phyloP scores from a whole-genome alignment of 2,329 filamentous ascomycete genomes.

The Trichophyton mentagrophytes region DNA sequence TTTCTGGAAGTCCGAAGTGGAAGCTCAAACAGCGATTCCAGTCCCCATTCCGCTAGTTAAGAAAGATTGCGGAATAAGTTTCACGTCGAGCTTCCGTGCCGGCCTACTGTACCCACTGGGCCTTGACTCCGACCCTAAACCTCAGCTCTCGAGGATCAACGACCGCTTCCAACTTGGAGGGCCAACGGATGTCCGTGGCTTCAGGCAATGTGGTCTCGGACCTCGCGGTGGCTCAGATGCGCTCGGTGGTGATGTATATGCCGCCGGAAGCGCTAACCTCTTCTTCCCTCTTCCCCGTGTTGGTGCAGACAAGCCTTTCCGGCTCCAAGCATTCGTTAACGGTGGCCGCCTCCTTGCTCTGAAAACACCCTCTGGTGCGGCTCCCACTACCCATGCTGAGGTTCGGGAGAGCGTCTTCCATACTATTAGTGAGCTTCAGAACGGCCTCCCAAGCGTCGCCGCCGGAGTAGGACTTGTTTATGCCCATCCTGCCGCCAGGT shows the following conservation, averaged over 20 bases:
- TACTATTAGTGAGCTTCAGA: conserved; percentile 58
- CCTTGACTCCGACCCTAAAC: conserved; percentile 41
- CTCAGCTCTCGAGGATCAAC: conserved; percentile 66
- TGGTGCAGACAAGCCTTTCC: conserved; percentile 69
- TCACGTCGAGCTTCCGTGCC: conserved; percentile 68
- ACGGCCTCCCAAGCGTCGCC: conserved; percentile 68
- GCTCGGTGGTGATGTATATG: conserved; percentile 82
- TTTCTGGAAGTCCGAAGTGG: conserved; percentile 87
- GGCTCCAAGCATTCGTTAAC: conserved; percentile 84
- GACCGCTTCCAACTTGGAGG: conserved; percentile 93
- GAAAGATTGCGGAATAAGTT: conserved; percentile 61
- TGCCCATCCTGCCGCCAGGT: conserved; percentile 81
- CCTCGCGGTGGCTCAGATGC: conserved; percentile 76
- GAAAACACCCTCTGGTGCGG: conserved; percentile 40
- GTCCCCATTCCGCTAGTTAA: conserved; percentile 57
- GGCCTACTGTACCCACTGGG: conserved; percentile 76
- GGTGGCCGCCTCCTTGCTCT: conserved; percentile 73
- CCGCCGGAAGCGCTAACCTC: conserved; percentile 75
- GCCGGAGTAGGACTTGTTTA: conserved; percentile 88
- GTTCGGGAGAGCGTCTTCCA: conserved; percentile 34
- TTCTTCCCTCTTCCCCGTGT: conserved; percentile 72
- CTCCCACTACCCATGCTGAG: conserved; percentile 38
- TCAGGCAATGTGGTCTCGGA: conserved; percentile 77
- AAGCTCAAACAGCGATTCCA: conserved; percentile 63
- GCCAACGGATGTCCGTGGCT: conserved; percentile 87